phyloP scores from a whole-genome alignment of 257 asterid species.

The Schizonepeta tenuifolia region DNA sequence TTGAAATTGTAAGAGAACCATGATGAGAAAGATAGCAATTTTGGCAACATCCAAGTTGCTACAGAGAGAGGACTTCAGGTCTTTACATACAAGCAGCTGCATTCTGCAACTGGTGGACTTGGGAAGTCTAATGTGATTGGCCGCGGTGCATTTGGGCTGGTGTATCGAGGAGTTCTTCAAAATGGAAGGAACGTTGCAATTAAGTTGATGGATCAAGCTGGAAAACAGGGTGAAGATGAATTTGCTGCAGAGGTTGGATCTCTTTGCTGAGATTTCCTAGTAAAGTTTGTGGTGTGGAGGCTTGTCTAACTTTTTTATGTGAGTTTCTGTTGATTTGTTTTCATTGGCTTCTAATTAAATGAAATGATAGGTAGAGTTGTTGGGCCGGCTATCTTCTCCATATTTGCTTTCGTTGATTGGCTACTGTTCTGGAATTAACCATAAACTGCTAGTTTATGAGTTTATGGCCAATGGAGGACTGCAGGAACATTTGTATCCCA shows the following conservation, averaged over 20 bases:
- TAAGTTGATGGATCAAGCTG: conserved; percentile 91
- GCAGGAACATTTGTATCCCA: conserved; percentile 90
- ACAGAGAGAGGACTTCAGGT: conserved; percentile 66
- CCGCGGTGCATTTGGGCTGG: conserved; percentile 87
- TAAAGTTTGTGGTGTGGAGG: conserved; percentile 11
- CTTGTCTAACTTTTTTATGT: neutral
- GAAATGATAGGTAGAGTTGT: conserved; percentile 67
- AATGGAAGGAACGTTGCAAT: conserved; percentile 89
- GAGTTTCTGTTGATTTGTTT: neutral
- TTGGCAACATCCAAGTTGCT: conserved; percentile 48
- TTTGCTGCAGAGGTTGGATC: conserved; percentile 76
- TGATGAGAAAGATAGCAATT: conserved; percentile 50
- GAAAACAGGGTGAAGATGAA: conserved; percentile 91
- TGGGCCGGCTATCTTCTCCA: conserved; percentile 76
- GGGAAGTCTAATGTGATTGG: conserved; percentile 86
- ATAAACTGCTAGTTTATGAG: conserved; percentile 84
- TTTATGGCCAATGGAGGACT: conserved; percentile 95
- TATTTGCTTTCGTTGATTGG: conserved; percentile 76
- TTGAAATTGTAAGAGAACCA: conserved; percentile 37
- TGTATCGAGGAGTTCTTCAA: conserved; percentile 85
- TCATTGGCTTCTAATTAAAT: conserved; percentile 15
- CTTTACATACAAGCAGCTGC: conserved; percentile 89
- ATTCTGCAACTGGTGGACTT: conserved; percentile 87
- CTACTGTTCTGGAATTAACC: conserved; percentile 75
- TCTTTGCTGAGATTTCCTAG: neutral